A percentile compares a stretch with the other conserved stretches of the same genome.
phyloP scores from a whole-genome alignment of 23 red algal genomes.

The Gracilariopsis chorda region DNA sequence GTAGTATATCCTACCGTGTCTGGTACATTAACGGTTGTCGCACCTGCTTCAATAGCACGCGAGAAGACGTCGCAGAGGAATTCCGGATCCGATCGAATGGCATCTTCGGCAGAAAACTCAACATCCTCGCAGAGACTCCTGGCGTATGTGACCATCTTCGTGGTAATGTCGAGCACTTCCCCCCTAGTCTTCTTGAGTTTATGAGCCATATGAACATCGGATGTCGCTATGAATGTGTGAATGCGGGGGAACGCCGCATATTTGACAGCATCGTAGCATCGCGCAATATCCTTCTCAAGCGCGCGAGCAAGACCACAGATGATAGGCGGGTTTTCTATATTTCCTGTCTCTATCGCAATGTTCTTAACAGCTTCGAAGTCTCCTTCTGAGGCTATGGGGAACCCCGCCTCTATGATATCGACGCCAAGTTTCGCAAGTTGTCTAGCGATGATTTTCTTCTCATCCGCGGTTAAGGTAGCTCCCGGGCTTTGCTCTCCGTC shows the following conservation, averaged over 20 bases:
- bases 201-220: conserved; percentile 97
- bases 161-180: conserved; percentile 86
- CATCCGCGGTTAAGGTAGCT: conserved; percentile 90
- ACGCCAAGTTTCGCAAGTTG: conserved; percentile 96
- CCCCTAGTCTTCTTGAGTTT: conserved; percentile 91
- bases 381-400: conserved; percentile 89
- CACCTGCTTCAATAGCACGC: conserved; percentile 87
- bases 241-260: conserved; percentile 94
- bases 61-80: conserved; percentile 91
- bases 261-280: conserved; percentile 98
- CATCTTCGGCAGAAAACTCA: conserved; percentile 99
- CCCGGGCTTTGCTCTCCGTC: conserved; percentile 99
- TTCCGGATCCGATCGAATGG: conserved; percentile 91
- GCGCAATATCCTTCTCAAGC: conserved; percentile 73
- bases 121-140: conserved; percentile 98
- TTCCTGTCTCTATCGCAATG: conserved; percentile 82
- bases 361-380: conserved; percentile 91
- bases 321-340: conserved; percentile 85
- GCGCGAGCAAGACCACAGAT: conserved; percentile 97
- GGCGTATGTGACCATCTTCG: conserved; percentile 85
- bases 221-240: conserved; percentile 99
- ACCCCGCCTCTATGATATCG: conserved; percentile 97
- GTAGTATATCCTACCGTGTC: conserved; percentile 98
- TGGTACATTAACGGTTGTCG: conserved; percentile 97
- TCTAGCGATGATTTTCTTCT: conserved; percentile 91